Evolutionary conservation across 2,329 filamentous ascomycete species (phyloP).

Genomic region (Cladophialophora bantiana): DNA sequence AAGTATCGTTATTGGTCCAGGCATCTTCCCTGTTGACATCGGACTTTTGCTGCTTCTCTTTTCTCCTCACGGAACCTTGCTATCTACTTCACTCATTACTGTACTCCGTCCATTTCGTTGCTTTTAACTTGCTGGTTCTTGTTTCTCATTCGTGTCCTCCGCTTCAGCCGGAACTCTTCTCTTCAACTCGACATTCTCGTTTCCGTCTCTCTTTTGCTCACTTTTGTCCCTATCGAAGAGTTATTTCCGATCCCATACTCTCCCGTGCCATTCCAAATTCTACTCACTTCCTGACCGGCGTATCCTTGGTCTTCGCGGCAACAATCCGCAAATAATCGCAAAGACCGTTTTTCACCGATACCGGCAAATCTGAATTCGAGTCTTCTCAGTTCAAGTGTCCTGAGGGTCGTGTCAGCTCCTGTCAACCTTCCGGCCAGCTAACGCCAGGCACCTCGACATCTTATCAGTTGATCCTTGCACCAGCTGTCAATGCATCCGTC

Average conservation of each 20-base stretch:
- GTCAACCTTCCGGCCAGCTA: background rate
- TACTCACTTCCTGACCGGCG: conserved; percentile 24
- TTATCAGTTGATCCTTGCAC: background rate
- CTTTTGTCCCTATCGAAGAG: background rate
- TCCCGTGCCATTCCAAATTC: conserved; percentile 15
- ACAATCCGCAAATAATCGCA: conserved; percentile 1
- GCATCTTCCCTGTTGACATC: conserved; percentile 20
- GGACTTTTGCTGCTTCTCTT: conserved; percentile 1
- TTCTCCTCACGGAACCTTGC: conserved; percentile 3
- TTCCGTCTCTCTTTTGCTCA: background rate
- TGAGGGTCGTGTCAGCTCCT: background rate
- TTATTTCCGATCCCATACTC: background rate
- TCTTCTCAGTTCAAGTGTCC: background rate
- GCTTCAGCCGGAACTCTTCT: conserved; percentile 11
- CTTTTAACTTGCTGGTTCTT: conserved; percentile 6
- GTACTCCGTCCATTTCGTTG: background rate
- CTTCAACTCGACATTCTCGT: background rate
- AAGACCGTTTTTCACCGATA: conserved; percentile 7
- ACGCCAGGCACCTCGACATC: background rate
- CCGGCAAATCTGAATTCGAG: conserved; percentile 2
- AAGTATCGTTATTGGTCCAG: conserved; percentile 7
- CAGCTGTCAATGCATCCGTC: conserved; percentile 8
- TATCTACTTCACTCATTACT: conserved; percentile 15
- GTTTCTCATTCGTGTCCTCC: conserved; percentile 7
- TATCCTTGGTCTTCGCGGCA: conserved; percentile 4